A percentile compares a stretch with the other conserved stretches of the same genome.
Evolutionary conservation across 108 stramenopile species (phyloP).

Genomic region (Skeletonema tropicum): DNA sequence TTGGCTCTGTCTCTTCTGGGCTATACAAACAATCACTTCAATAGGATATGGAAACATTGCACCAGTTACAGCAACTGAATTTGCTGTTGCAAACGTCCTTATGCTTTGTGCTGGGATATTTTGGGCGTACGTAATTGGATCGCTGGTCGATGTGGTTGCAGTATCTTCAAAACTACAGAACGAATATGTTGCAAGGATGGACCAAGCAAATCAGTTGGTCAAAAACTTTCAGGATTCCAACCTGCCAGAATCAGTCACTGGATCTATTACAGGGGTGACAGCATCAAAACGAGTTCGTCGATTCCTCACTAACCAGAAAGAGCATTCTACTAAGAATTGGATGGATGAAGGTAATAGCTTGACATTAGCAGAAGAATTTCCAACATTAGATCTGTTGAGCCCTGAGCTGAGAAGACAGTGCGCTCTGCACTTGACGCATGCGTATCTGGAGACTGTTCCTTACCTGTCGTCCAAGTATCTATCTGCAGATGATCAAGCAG

Average conservation of each 20-base stretch:
- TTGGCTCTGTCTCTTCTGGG: slow-evolving; percentile 57
- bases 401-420: slow-evolving; percentile 38
- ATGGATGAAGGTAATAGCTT: slow-evolving; percentile 9
- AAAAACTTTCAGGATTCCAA: slow-evolving; percentile 10
- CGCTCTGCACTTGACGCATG: slow-evolving; percentile 30
- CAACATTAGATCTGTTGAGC: slow-evolving; percentile 30
- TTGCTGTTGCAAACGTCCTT: slow-evolving; percentile 25
- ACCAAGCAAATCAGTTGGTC: slow-evolving; percentile 35
- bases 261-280: background rate
- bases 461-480: slow-evolving; percentile 56
- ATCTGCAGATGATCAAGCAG: slow-evolving; percentile 37
- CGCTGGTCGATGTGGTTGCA: slow-evolving; percentile 33
- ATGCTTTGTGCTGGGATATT: slow-evolving; percentile 47
- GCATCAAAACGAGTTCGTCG: slow-evolving; percentile 31
- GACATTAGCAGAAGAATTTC: slow-evolving; percentile 34
- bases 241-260: slow-evolving; percentile 24
- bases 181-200: slow-evolving; percentile 15
- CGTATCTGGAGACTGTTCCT: slow-evolving; percentile 40
- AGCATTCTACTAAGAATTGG: slow-evolving; percentile 13
- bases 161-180: slow-evolving; percentile 6
- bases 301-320: slow-evolving; percentile 37
- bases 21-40: slow-evolving; percentile 50
- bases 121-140: slow-evolving; percentile 57
- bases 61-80: slow-evolving; percentile 38
- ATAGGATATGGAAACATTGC: slow-evolving; percentile 57